Conservation (phyloP, 345 rosid genomes). For the Firmiana major region DNA sequence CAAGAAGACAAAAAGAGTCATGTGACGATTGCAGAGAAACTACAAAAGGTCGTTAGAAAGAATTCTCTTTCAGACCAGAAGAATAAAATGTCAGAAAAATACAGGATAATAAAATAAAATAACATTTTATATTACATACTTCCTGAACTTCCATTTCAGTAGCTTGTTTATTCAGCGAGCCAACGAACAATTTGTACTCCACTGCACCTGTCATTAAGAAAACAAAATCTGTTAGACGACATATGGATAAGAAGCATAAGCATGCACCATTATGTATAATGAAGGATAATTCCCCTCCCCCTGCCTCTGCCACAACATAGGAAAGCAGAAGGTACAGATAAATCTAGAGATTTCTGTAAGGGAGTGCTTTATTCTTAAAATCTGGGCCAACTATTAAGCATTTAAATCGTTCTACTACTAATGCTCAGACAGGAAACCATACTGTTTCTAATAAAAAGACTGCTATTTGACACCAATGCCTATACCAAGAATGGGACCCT, state of each 20-base stretch:
- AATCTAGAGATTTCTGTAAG: not conserved
- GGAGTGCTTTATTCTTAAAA: not conserved
- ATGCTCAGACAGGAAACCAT: not conserved
- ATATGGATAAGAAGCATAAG: not conserved
- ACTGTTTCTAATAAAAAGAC: not conserved
- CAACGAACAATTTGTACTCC: slow-evolving; percentile 93
- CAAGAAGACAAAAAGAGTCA: not conserved
- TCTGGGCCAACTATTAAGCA: not conserved
- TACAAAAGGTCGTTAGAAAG: not conserved
- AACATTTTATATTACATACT: slow-evolving; percentile 38
- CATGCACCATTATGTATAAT: not conserved
- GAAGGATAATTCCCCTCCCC: not conserved
- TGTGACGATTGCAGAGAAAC: not conserved
- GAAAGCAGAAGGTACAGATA: not conserved
- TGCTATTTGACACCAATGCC: not conserved
- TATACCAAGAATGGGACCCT: not conserved
- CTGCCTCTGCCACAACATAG: no score
- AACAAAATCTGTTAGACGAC: slow-evolving; percentile 13
- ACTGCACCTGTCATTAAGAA: slow-evolving; percentile 61
- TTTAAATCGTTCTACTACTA: not conserved
- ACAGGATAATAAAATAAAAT: slow-evolving; percentile 14
- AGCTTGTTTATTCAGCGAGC: slow-evolving; percentile 90
- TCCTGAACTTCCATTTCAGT: slow-evolving; percentile 91
- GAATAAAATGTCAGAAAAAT: not conserved
- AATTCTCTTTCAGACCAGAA: not conserved